Evolutionary conservation across 495 filamentous ascomycete species (phyloP).

Genomic region (Jackrogersella multiformis): DNA sequence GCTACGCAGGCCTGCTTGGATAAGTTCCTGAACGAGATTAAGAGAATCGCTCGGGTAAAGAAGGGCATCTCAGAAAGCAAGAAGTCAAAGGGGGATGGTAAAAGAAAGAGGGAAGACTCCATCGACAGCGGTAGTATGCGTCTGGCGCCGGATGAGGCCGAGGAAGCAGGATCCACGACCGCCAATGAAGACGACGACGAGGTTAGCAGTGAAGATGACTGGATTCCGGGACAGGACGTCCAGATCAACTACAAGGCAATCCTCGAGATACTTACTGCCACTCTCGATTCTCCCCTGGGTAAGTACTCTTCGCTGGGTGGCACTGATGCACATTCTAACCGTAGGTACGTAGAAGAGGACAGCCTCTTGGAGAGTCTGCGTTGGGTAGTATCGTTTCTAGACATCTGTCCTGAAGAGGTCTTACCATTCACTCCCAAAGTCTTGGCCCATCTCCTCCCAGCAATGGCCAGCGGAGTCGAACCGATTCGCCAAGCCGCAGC

Average conservation of each 20-base stretch:
- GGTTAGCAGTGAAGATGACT: constrained; percentile 80
- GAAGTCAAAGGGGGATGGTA: constrained; percentile 73
- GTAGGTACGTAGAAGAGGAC: constrained; percentile 72
- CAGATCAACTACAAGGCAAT: constrained; percentile 93
- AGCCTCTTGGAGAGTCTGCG: constrained; percentile 88
- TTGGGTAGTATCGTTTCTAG: constrained; percentile 97
- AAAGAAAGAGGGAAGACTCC: constrained; percentile 69
- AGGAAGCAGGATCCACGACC: constrained; percentile 67
- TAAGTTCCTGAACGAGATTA: constrained; percentile 92
- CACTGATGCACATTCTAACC: constrained; percentile 11
- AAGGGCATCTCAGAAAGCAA: constrained; percentile 89
- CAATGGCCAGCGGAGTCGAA: constrained; percentile 91
- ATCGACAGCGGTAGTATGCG: constrained; percentile 68
- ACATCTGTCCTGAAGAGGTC: constrained; percentile 98
- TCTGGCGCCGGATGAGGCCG: constrained; percentile 53
- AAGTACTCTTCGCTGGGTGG: constrained; percentile 45
- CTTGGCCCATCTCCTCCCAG: constrained; percentile 89
- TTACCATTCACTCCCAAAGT: constrained; percentile 92
- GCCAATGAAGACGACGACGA: constrained; percentile 66
- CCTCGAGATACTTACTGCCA: constrained; percentile 88
- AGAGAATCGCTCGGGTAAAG: constrained; percentile 89
- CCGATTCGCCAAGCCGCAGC: constrained; percentile 87
- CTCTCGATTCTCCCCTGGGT: constrained; percentile 86
- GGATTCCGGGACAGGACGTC: constrained; percentile 97
- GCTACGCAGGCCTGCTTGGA: constrained; percentile 92